Percentiles rank a stretch among this genome's conserved stretches.
phyloP scores from a whole-genome alignment of 371 early-diverging fungal genomes.

The Mortierella sp. region DNA sequence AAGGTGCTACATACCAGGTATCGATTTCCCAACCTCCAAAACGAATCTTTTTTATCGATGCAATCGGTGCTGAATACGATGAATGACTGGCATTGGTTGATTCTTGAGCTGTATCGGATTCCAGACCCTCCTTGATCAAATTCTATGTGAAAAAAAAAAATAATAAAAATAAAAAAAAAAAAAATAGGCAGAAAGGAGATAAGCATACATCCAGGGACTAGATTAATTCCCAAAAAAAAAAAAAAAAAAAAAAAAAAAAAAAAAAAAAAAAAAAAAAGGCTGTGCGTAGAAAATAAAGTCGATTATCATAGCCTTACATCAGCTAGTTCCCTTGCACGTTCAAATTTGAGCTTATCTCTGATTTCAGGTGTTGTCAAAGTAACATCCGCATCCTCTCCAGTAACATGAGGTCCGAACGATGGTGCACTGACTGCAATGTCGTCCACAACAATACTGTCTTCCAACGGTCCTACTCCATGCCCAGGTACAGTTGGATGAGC shows the following conservation, averaged over 20 bases:
- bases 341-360: constrained; percentile 61
- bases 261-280: neutral
- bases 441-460: neutral
- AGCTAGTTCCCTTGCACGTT: constrained; percentile 54
- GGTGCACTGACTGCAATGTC: constrained; percentile 4
- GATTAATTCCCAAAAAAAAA: no score
- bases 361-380: constrained; percentile 61
- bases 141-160: constrained; percentile 4
- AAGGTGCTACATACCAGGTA: constrained; percentile 98
- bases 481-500: neutral
- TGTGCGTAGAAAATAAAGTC: neutral
- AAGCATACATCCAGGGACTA: no score
- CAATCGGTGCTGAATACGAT: constrained; percentile 52
- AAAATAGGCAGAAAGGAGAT: neutral
- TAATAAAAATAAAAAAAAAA: neutral
- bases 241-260: neutral
- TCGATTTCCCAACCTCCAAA: constrained; percentile 90
- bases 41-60: constrained; percentile 71
- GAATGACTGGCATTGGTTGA: constrained; percentile 16
- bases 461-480: neutral
- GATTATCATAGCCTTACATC: constrained; percentile 52
- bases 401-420: constrained; percentile 66
- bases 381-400: constrained; percentile 64
- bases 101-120: neutral
- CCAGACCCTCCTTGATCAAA: constrained; percentile 9